Evolutionary conservation across 352 stramenopile species (phyloP), one percentile per base, ranked within the genome.

Genomic region (Pythium coloratum): DNA sequence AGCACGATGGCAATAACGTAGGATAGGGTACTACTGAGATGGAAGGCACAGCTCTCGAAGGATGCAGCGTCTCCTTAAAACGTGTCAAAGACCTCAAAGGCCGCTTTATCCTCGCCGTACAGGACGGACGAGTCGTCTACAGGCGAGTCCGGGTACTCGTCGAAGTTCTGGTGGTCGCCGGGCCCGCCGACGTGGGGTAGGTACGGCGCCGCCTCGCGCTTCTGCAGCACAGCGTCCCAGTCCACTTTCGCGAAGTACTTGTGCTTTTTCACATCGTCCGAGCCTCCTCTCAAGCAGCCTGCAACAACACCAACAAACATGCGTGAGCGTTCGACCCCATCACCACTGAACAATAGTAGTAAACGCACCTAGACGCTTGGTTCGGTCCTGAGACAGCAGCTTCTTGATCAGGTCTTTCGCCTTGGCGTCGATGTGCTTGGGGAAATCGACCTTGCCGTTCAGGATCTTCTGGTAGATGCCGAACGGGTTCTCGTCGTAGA

Each of bases 391-490:
- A 8, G 84, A 90, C 5, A 98, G 72, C 24, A 98, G 75, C 58
- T 96, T 96, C 72, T 97, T 97, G 66, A 98, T 95, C 44, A 97
- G 72, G 61, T 97, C 89, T 75, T 94, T 95, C 32, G 90, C 89
- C 64, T 96, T 96, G 60, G 75, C 76, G 67, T 97, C 91, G 60
- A 98, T 89, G 76, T 97, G 82, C 65, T 87, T 88, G 32, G 93
- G 93, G 66, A 94, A 96, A 46, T 97, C 90, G 16, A 97, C 86
- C 59, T 92, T 93, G 49, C 87, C 91, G 59, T 93, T 89, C 33
- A 98, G 67, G 59, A 98, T 98, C 71, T 97, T 97, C 59, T 98
- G 91, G 72, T 98, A 98, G 66, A 98, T 97, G 18, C 89, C 90
- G 64, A 98, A 55, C 61, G 59, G 61, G 61, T 49, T 92, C 89